Percentiles rank a stretch among this genome's conserved stretches.
Evolutionary conservation across 1,284 basidiomycete genomes (phyloP).

Genomic region (Sanghuangporus weigelae): DNA sequence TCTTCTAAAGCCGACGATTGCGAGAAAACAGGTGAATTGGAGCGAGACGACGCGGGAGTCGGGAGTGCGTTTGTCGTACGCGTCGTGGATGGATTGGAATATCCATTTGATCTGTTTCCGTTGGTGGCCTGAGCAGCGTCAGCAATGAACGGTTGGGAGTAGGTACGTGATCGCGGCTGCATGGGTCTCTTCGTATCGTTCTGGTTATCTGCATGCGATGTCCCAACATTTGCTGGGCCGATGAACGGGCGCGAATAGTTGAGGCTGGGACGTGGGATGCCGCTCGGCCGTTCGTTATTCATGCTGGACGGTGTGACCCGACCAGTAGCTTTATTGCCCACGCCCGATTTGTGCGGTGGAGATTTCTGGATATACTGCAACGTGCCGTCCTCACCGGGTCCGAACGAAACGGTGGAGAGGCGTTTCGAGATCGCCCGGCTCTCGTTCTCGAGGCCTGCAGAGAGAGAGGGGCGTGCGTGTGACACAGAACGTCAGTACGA

Average conservation of each 20-base stretch:
- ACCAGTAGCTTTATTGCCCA: not conserved
- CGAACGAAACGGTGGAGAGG: conserved; percentile 65
- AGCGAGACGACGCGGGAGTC: conserved; percentile 31
- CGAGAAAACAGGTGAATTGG: conserved; percentile 31
- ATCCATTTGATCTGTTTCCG: conserved; percentile 4
- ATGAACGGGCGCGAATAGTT: conserved; percentile 25
- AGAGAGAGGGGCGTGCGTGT: conserved; percentile 8
- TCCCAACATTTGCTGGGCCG: not conserved
- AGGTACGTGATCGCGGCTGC: conserved; percentile 41
- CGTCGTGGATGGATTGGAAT: conserved; percentile 19
- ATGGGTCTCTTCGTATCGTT: conserved; percentile 21
- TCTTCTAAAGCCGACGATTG: conserved; percentile 23
- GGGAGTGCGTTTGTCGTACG: conserved; percentile 27
- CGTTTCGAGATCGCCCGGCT: conserved; percentile 65
- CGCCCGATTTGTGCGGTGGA: not conserved
- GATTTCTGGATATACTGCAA: not conserved
- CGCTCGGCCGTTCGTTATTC: conserved; percentile 33
- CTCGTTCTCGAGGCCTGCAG: conserved; percentile 64
- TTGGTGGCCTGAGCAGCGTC: conserved; percentile 18
- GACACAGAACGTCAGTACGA: conserved; percentile 1
- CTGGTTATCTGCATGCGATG: conserved; percentile 12
- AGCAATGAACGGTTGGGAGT: conserved; percentile 52
- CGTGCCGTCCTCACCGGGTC: conserved; percentile 39
- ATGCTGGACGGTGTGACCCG: conserved; percentile 22
- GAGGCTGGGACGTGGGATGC: conserved; percentile 43